phyloP scores from a whole-genome alignment of 2,329 filamentous ascomycete species.

The Ascocoryne sarcoides region DNA sequence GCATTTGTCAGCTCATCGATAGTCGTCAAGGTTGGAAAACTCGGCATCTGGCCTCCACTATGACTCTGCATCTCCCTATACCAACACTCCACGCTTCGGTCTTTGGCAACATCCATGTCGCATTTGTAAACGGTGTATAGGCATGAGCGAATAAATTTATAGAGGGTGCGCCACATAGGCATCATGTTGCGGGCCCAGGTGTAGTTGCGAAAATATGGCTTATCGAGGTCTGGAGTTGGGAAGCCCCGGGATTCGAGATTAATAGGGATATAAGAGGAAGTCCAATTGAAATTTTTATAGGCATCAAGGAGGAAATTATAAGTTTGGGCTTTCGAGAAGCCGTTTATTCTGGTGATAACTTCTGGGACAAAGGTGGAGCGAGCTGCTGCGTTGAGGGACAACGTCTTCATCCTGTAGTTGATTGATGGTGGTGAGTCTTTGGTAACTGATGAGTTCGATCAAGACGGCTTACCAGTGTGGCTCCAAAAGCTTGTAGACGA shows the following conservation, averaged over 20 bases:
- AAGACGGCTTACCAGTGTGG: constrained; percentile 30
- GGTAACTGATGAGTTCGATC: neutral
- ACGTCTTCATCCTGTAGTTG: constrained; percentile 42
- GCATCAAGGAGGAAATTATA: constrained; percentile 16
- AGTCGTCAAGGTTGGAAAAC: constrained; percentile 36
- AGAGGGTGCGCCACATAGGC: constrained; percentile 36
- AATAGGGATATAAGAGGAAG: constrained; percentile 34
- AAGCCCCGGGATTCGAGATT: constrained; percentile 38
- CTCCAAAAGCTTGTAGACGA: constrained; percentile 21
- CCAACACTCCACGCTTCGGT: constrained; percentile 33
- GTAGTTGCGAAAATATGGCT: constrained; percentile 32
- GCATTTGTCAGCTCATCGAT: constrained; percentile 36
- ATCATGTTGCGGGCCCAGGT: constrained; percentile 31
- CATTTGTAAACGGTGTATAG: constrained; percentile 29
- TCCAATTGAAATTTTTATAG: constrained; percentile 10
- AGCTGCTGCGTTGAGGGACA: constrained; percentile 40
- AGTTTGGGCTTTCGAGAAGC: constrained; percentile 31
- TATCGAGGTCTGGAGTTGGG: constrained; percentile 6
- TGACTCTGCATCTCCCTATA: constrained; percentile 31
- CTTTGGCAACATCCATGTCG: constrained; percentile 26
- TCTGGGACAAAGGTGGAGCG: constrained; percentile 36
- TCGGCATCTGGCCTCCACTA: constrained; percentile 31
- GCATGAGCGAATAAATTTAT: constrained; percentile 34
- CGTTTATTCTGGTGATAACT: constrained; percentile 36
- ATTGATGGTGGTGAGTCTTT: constrained; percentile 33